Conservation (phyloP, 306 rosid genomes). For the Abrus pulchellus region DNA sequence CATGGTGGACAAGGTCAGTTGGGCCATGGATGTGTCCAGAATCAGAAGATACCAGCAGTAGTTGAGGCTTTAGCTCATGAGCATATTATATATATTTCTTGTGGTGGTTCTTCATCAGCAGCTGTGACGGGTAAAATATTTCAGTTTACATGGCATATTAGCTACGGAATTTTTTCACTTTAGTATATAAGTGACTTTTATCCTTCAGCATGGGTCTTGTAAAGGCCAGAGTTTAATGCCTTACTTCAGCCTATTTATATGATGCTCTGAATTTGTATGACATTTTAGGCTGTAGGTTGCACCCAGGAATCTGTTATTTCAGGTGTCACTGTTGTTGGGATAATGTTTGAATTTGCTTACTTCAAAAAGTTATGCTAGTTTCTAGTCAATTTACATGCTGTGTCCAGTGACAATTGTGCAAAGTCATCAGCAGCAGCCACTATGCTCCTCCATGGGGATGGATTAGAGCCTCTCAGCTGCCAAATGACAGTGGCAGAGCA, state of each 20-base stretch:
- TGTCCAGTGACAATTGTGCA: not conserved
- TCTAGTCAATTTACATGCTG: not conserved
- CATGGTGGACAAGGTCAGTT: constrained; percentile 95
- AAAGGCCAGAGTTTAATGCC: constrained; percentile 6
- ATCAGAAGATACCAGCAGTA: constrained; percentile 70
- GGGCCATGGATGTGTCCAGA: constrained; percentile 80
- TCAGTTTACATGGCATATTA: constrained; percentile 6
- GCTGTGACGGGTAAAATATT: constrained; percentile 76
- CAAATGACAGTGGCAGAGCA: not conserved
- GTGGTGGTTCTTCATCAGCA: constrained; percentile 92
- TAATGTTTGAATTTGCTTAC: not conserved
- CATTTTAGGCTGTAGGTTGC: not conserved
- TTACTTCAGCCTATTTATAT: not conserved
- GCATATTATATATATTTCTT: constrained; percentile 68
- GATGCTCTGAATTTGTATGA: constrained; percentile 22
- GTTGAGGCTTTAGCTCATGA: constrained; percentile 73
- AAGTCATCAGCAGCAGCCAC: not conserved
- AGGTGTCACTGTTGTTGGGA: not conserved
- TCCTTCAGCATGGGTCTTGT: constrained; percentile 20
- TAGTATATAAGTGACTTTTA: constrained; percentile 17
- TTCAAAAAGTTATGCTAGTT: not conserved
- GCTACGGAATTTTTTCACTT: not conserved
- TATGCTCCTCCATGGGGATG: too few species aligned
- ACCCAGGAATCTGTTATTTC: not conserved
- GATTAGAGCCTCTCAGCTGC: not conserved